phyloP scores from a whole-genome alignment of 176 grass and related monocot genomes.

The maize (Zea mays) region Zm-B73-REFERENCE-NAM-5.0 NC_050104.1:142661001-142661500 shows the following conservation, averaged over 20 bases:
- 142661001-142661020: too few relatives aligned
- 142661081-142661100: too few relatives aligned
- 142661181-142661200: too few relatives aligned
- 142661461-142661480: too few relatives aligned
- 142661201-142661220: too few relatives aligned
- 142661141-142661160: neutral
- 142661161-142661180: conserved; percentile 23
- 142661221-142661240: neutral
- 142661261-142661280: conserved; percentile 35
- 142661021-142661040: too few relatives aligned
- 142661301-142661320: conserved; percentile 53
- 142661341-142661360: conserved; percentile 11
- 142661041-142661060: too few relatives aligned
- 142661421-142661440: too few relatives aligned
- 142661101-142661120: neutral
- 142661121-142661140: neutral
- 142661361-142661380: too few relatives aligned
- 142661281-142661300: conserved; percentile 35
- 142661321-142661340: conserved; percentile 43
- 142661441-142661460: too few relatives aligned
- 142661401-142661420: too few relatives aligned
- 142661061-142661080: neutral
- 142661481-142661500: conserved; percentile 46
- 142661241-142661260: conserved; percentile 28
- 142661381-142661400: too few relatives aligned